Evolutionary conservation across 2,329 filamentous ascomycete genomes (phyloP).

Genomic region (Aurifilum marmelostoma): DNA sequence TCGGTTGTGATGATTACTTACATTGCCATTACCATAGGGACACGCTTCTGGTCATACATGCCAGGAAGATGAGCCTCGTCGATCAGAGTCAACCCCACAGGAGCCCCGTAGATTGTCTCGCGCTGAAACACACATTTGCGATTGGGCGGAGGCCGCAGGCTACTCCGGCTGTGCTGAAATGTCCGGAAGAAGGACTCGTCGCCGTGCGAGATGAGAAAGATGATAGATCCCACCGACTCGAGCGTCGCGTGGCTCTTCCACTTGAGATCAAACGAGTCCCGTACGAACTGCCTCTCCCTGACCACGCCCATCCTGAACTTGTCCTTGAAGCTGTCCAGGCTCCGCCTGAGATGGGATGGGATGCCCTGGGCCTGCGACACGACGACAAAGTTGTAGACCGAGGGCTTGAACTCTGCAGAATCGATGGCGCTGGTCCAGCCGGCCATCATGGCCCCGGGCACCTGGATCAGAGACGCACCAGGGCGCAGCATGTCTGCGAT

Average conservation of each 20-base stretch:
- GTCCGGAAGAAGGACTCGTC: conserved; percentile 6
- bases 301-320: neutral
- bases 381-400: conserved; percentile 11
- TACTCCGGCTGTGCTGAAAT: neutral
- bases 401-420: neutral
- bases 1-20: neutral
- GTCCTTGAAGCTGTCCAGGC: neutral
- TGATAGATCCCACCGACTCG: neutral
- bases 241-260: conserved; percentile 7
- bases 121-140: neutral
- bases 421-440: conserved; percentile 7
- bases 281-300: neutral
- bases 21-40: conserved; percentile 2
- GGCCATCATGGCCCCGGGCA: neutral
- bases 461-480: neutral
- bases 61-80: conserved; percentile 18
- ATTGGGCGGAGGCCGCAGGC: neutral
- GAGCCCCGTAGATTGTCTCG: neutral
- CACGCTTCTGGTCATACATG: neutral
- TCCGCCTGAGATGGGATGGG: neutral
- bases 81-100: conserved; percentile 2
- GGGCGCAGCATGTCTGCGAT: neutral
- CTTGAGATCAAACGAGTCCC: neutral
- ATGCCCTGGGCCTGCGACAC: neutral
- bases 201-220: conserved; percentile 1